Percentiles rank a stretch among this genome's conserved stretches.
These are phyloP conservation scores for Saturnispora besseyi DNA, from an alignment of 805 yeast species.

Conservation along the genomic window DNA sequence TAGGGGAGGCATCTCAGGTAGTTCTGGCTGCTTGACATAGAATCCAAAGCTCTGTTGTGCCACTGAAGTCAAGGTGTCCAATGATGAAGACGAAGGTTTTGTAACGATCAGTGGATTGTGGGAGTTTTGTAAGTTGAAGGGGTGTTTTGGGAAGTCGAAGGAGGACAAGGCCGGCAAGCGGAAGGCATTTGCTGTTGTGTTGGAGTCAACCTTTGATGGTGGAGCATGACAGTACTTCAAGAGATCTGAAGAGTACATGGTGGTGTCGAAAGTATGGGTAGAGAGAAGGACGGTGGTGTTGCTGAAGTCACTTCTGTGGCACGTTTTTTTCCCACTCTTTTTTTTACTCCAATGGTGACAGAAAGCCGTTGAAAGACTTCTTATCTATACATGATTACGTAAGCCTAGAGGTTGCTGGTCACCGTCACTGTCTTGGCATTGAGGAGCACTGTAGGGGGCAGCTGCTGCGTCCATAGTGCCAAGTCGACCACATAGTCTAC, in stretches of 20 bases:
- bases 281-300: neutral
- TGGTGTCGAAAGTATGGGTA: no score
- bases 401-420: slow-evolving; percentile 61
- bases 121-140: neutral
- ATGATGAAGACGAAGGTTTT: neutral
- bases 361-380: no score
- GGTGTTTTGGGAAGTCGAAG: neutral
- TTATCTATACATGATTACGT: no score
- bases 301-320: neutral
- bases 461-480: slow-evolving; percentile 68
- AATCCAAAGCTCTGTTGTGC: slow-evolving; percentile 12
- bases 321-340: neutral
- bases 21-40: neutral
- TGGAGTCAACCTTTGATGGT: neutral
- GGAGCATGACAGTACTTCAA: slow-evolving; percentile 13
- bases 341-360: no score
- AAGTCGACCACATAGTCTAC: slow-evolving; percentile 67
- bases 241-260: slow-evolving; percentile 12
- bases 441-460: slow-evolving; percentile 76
- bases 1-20: neutral
- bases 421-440: slow-evolving; percentile 95
- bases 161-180: neutral
- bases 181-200: neutral
- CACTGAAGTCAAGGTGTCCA: slow-evolving; percentile 6
- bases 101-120: neutral